phyloP scores from a whole-genome alignment of 495 filamentous ascomycete genomes.

The Talaromyces adpressus region DNA sequence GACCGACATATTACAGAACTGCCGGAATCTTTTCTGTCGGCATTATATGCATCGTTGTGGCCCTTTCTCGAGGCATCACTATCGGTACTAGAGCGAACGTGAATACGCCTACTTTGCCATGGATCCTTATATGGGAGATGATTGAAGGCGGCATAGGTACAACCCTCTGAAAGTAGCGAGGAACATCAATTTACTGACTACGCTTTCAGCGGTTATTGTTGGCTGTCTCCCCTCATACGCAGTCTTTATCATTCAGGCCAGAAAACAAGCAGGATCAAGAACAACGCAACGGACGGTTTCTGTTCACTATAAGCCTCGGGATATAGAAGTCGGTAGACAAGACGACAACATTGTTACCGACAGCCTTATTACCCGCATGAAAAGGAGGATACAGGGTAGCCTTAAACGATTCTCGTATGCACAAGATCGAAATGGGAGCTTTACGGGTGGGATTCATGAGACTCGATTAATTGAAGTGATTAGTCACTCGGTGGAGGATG shows the following conservation, averaged over 20 bases:
- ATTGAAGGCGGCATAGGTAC: constrained; percentile 21
- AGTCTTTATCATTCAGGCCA: neutral
- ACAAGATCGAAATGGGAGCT: neutral
- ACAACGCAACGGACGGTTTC: neutral
- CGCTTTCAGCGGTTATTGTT: constrained; percentile 3
- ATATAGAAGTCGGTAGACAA: neutral
- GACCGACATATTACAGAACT: constrained; percentile 15
- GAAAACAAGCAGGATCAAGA: neutral
- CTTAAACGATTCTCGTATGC: neutral
- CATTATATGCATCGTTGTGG: constrained; percentile 43
- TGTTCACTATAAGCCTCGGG: neutral
- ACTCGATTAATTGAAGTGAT: neutral
- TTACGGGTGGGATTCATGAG: neutral
- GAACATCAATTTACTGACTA: neutral
- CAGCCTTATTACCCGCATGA: neutral
- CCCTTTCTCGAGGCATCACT: constrained; percentile 39
- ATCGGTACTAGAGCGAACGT: constrained; percentile 15
- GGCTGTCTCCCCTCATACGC: constrained; percentile 7
- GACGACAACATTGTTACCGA: neutral
- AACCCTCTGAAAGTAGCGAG: neutral
- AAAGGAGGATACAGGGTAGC: neutral
- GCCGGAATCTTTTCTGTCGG: constrained; percentile 41
- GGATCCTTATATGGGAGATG: constrained; percentile 21
- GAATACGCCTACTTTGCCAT: constrained; percentile 13
- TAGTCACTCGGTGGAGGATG: neutral